Base-by-base conservation (phyloP, 441 rosid genomes). In the Capsella rubella region DNA sequence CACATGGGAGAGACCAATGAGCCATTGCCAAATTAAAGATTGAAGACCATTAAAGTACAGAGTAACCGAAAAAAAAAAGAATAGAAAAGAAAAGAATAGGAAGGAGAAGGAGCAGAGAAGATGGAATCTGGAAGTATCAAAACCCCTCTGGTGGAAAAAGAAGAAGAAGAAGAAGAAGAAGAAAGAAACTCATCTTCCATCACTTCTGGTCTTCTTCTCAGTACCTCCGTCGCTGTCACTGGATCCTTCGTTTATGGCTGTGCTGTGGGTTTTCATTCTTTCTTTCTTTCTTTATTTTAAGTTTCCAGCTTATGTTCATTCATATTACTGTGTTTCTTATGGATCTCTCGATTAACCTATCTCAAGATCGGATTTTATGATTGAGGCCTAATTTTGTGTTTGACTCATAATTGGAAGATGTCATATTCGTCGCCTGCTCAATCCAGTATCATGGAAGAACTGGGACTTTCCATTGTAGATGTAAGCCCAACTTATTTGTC, bases 381-480 rank as follows among this genome's bases (percentile, higher is more conserved):
- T 13, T 15, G 45, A 16, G 27, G 39, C 10, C 32, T 50, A 45
- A 59, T 67, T 60, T 57, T 11, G 21, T 27, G 65, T 8, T 64
- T 66, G 29, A 10, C 3, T 13, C n/a, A 53, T 25, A 35, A 15
- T n/a, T 54, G 16, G 74, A 78, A 87, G 91, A 67, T 79, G 34
- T 84, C 83, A 10, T 87, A 85, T 64, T 78, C 90, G 3, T 87
- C 97, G 0, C 93, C 90, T 12, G 88, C 82, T 15, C 85, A 89
- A 66, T 81, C 83, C 35, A 86, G 84, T 49, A 91, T 91, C 69
- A 79, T 82, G 77, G 78, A 78, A 71, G 95, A 89, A 49, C 28
- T 84, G 16, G 81, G 80, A 59, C 87, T 91, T 32, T 81, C 91
- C 39, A 15, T 81, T 16, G 80, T 89, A 5, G 78, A 59, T 21